A percentile compares a stretch with the other conserved stretches of the same genome.
Conservation (phyloP, 805 yeast species). For the Deakozyma indianensis region DNA sequence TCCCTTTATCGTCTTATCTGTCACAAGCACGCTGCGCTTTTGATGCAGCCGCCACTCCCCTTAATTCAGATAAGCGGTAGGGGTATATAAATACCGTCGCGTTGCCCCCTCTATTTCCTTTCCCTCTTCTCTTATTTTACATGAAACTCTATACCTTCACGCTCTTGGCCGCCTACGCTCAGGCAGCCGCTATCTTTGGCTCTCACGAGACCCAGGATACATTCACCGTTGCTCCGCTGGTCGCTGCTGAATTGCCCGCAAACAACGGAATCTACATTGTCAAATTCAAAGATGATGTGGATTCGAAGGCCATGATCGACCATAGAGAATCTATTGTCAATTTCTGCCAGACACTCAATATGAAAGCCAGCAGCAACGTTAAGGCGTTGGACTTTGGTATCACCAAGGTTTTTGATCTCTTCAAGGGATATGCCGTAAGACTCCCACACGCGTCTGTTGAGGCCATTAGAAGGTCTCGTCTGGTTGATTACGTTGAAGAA, state of each 20-base stretch:
- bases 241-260: neutral
- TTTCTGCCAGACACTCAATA: conserved; percentile 11
- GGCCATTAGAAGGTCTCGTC: conserved; percentile 44
- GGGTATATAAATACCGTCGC: no score
- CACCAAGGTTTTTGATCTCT: conserved; percentile 32
- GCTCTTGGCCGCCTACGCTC: neutral
- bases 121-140: neutral
- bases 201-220: neutral
- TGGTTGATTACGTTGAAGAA: conserved; percentile 46
- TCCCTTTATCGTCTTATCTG: no score
- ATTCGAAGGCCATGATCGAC: conserved; percentile 38
- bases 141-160: neutral
- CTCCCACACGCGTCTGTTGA: conserved; percentile 67
- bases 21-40: no score
- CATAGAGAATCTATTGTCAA: conserved; percentile 56
- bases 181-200: neutral
- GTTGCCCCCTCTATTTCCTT: no score
- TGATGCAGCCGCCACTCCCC: no score
- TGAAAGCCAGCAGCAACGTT: conserved; percentile 4
- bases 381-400: conserved; percentile 9
- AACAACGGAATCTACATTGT: conserved; percentile 45
- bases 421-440: conserved; percentile 76
- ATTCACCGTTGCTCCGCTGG: neutral
- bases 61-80: no score
- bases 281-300: conserved; percentile 57